These are phyloP conservation scores for Moesziomyces sp. DNA, from an alignment of 1,284 basidiomycete species.

Conservation along the genomic window DNA sequence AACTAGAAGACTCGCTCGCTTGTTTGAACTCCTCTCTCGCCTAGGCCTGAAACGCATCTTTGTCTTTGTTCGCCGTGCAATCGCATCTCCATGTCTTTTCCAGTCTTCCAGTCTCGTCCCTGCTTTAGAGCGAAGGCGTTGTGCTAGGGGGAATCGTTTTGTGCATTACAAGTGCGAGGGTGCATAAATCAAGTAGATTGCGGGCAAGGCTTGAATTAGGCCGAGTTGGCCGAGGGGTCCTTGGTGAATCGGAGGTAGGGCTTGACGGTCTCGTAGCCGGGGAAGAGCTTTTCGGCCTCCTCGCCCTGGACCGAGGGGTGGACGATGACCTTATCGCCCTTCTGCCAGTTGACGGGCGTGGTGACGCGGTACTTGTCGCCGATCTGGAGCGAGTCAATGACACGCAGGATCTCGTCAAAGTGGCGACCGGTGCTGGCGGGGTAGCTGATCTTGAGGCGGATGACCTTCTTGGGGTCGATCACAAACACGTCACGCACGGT, in stretches of 20 bases:
- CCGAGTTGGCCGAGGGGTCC: slow-evolving; percentile 49
- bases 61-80: neutral
- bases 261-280: slow-evolving; percentile 71
- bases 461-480: slow-evolving; percentile 66
- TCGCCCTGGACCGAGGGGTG: slow-evolving; percentile 87
- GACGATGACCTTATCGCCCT: slow-evolving; percentile 92
- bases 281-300: slow-evolving; percentile 88
- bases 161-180: no score
- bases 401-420: slow-evolving; percentile 84
- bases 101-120: neutral
- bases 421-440: slow-evolving; percentile 71
- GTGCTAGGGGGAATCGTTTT: no score
- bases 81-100: neutral
- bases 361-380: slow-evolving; percentile 75
- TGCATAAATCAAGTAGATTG: no score
- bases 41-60: no score
- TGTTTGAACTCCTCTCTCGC: no score
- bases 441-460: slow-evolving; percentile 86
- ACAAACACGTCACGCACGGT: slow-evolving; percentile 72
- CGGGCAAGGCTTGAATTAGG: neutral
- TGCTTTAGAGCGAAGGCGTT: no score
- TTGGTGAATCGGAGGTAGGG: slow-evolving; percentile 72
- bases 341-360: slow-evolving; percentile 91
- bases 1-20: no score
- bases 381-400: slow-evolving; percentile 87